phyloP scores from a whole-genome alignment of 345 rosid species.

The Anastatica hierochuntica region DNA sequence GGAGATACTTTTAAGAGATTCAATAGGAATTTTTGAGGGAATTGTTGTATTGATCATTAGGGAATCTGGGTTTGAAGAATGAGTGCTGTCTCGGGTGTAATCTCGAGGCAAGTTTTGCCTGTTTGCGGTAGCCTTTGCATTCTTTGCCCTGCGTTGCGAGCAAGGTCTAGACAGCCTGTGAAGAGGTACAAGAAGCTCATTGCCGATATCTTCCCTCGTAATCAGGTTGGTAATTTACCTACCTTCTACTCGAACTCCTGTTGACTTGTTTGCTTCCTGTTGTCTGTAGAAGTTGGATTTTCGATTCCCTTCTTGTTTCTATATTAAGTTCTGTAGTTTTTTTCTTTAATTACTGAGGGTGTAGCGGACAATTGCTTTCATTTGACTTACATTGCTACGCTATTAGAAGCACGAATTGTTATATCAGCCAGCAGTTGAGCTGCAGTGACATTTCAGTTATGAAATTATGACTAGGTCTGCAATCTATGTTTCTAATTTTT shows the following conservation, averaged over 20 bases:
- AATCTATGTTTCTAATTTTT: not conserved
- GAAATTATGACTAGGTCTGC: not conserved
- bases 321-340: not conserved
- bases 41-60: not conserved
- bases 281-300: not conserved
- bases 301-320: not conserved
- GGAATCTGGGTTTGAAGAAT: slow-evolving; percentile 27
- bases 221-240: slow-evolving; percentile 44
- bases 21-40: not conserved
- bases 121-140: slow-evolving; percentile 85
- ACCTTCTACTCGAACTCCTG: not conserved
- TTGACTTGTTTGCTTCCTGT: not conserved
- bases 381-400: slow-evolving; percentile 1
- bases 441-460: not conserved
- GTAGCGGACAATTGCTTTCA: not conserved
- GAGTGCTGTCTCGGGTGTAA: slow-evolving; percentile 68
- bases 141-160: slow-evolving; percentile 75
- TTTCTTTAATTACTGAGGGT: not conserved
- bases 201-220: slow-evolving; percentile 70
- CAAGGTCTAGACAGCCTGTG: slow-evolving; percentile 95
- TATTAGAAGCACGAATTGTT: not conserved
- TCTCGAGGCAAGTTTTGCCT: slow-evolving; percentile 90
- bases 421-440: not conserved
- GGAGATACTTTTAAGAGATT: slow-evolving; percentile 34
- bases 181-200: slow-evolving; percentile 98